These are phyloP conservation scores for Colletotrichum sojae DNA, from an alignment of 2,329 filamentous ascomycete species.

Conservation along the genomic window DNA sequence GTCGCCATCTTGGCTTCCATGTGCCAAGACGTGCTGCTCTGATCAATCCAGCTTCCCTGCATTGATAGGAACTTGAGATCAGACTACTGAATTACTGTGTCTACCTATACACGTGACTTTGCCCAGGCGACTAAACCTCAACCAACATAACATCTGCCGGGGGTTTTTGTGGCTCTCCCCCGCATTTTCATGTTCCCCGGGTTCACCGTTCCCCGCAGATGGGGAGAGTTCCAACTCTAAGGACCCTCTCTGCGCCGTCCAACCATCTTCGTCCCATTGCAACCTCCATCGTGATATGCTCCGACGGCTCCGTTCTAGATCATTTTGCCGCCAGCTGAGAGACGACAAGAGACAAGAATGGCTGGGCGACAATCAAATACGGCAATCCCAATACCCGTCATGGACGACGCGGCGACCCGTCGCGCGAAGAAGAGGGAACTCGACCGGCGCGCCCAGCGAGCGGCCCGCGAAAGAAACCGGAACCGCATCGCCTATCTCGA, in stretches of 20 bases:
- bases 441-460: slow-evolving; percentile 47
- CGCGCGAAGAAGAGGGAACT: slow-evolving; percentile 48
- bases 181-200: slow-evolving; percentile 3
- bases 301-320: not conserved
- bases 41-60: no score
- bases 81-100: no score
- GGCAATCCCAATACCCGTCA: not conserved
- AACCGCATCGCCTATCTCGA: slow-evolving; percentile 48
- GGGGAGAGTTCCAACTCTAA: not conserved
- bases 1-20: no score
- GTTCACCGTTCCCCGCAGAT: slow-evolving; percentile 18
- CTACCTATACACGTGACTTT: no score
- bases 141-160: not conserved
- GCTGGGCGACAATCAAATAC: not conserved
- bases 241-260: slow-evolving; percentile 1
- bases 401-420: not conserved
- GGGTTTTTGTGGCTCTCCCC: not conserved
- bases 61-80: no score
- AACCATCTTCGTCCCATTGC: slow-evolving; percentile 21
- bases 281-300: not conserved
- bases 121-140: no score
- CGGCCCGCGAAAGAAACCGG: slow-evolving; percentile 47
- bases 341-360: not conserved
- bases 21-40: no score
- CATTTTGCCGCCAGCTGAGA: not conserved